Conservation (phyloP, 1,284 basidiomycete genomes). For the Schizophyllum commune region DNA sequence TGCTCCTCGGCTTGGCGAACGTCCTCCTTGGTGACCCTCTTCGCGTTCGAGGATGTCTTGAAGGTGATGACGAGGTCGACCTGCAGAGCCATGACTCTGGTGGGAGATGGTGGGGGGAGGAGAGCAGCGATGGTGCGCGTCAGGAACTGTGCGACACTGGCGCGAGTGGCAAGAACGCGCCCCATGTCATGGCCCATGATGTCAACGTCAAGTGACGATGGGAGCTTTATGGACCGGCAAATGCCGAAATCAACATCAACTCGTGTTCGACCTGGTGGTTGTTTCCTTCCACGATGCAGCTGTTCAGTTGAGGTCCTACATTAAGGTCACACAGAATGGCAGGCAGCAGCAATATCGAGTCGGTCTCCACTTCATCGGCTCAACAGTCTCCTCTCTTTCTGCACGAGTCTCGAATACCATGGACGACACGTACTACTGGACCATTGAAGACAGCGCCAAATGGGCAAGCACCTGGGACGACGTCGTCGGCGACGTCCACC, state of each 20-base stretch:
- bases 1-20: constrained; percentile 58
- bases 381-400: too few relatives aligned
- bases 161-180: background rate
- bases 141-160: background rate
- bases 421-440: too few relatives aligned
- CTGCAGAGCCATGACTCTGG: background rate
- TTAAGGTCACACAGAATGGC: too few relatives aligned
- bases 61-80: constrained; percentile 72
- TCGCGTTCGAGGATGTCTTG: constrained; percentile 43
- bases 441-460: too few relatives aligned
- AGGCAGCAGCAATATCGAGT: too few relatives aligned
- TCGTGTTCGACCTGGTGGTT: too few relatives aligned
- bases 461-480: too few relatives aligned
- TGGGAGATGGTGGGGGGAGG: background rate
- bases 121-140: background rate
- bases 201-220: background rate
- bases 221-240: background rate
- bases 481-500: too few relatives aligned
- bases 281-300: too few relatives aligned
- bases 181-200: background rate
- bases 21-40: constrained; percentile 53
- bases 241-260: background rate
- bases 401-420: too few relatives aligned
- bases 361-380: too few relatives aligned
- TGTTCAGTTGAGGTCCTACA: too few relatives aligned